These are phyloP conservation scores for Plenodomus lindquistii DNA, from an alignment of 2,329 filamentous ascomycete species.

Conservation along the genomic window DNA sequence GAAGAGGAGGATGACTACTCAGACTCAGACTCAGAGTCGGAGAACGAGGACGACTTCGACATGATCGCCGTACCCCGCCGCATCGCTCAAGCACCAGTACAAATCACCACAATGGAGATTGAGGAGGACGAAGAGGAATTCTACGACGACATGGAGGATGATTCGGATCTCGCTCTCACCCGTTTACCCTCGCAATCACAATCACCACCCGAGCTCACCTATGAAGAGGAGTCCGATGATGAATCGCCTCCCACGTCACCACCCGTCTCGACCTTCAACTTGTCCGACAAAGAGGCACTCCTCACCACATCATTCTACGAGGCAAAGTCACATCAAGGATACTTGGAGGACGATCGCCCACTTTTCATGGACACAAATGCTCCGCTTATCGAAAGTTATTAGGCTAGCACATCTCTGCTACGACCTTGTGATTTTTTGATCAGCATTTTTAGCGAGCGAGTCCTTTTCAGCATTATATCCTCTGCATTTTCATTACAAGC, in stretches of 20 bases:
- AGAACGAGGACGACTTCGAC: conserved; percentile 57
- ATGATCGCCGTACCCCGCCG: conserved; percentile 48
- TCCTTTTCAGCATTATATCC: conserved; percentile 40
- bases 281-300: conserved; percentile 53
- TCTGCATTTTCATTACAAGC: conserved; percentile 19
- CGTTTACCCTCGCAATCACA: conserved; percentile 50
- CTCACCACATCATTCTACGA: conserved; percentile 52
- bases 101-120: conserved; percentile 50
- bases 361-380: conserved; percentile 48
- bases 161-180: conserved; percentile 51
- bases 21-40: conserved; percentile 56
- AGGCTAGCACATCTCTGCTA: conserved; percentile 27
- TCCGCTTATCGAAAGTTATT: conserved; percentile 48
- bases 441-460: conserved; percentile 45
- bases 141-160: conserved; percentile 53
- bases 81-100: conserved; percentile 47
- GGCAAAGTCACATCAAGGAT: conserved; percentile 42
- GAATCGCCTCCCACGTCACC: conserved; percentile 54
- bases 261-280: conserved; percentile 49
- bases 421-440: conserved; percentile 42
- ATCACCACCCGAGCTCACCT: conserved; percentile 55
- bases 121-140: conserved; percentile 50
- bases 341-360: conserved; percentile 43
- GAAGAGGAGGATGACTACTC: conserved; percentile 69
- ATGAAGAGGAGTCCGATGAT: conserved; percentile 55